Percentiles rank a stretch among this genome's conserved stretches.
phyloP scores from a whole-genome alignment of 140 eudicot genomes.

The Cichorium intybus region DNA sequence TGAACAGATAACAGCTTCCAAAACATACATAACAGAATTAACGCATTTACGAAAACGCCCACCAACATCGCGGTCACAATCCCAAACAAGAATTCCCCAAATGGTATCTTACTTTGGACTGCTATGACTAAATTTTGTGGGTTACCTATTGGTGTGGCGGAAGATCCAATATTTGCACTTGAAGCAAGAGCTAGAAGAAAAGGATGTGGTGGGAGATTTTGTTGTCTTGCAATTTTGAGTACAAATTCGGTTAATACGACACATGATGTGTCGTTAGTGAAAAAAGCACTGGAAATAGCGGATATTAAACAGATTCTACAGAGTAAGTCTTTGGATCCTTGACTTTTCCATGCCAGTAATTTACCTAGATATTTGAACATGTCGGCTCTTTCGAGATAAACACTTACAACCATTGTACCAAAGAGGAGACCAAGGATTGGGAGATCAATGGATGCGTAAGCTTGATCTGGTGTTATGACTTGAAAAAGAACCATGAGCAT shows the following conservation, averaged over 20 bases:
- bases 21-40: slow-evolving; percentile 67
- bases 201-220: slow-evolving; percentile 95
- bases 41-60: slow-evolving; percentile 69
- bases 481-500: slow-evolving; percentile 93
- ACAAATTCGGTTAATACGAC: slow-evolving; percentile 97
- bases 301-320: slow-evolving; percentile 79
- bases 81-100: slow-evolving; percentile 71
- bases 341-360: slow-evolving; percentile 66
- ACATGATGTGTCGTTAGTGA: slow-evolving; percentile 91
- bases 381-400: slow-evolving; percentile 92
- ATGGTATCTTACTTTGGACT: slow-evolving; percentile 74
- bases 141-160: slow-evolving; percentile 96
- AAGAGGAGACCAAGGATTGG: slow-evolving; percentile 90
- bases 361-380: slow-evolving; percentile 88
- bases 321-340: slow-evolving; percentile 79
- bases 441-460: slow-evolving; percentile 89
- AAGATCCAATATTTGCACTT: slow-evolving; percentile 93
- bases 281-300: slow-evolving; percentile 84
- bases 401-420: slow-evolving; percentile 98
- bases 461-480: slow-evolving; percentile 87
- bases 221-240: slow-evolving; percentile 87
- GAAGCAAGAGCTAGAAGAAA: slow-evolving; percentile 89
- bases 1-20: slow-evolving; percentile 77
- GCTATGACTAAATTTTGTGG: slow-evolving; percentile 96
- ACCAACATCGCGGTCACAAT: slow-evolving; percentile 69